Percentiles rank a stretch among this genome's conserved stretches.
Evolutionary conservation across 345 rosid species (phyloP).

Genomic region (Sisymbrium altissimum): DNA sequence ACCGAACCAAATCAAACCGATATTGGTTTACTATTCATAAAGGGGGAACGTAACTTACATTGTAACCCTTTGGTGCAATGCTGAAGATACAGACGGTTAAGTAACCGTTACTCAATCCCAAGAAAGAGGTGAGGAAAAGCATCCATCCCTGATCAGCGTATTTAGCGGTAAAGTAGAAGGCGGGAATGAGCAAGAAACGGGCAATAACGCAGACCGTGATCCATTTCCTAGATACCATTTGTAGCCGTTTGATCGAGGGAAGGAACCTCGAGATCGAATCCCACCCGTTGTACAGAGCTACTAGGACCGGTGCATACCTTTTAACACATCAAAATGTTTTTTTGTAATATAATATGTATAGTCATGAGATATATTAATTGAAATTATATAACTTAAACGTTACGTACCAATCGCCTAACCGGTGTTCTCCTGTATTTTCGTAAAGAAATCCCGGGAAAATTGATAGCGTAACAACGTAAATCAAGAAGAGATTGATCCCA

Average conservation of each 20-base stretch:
- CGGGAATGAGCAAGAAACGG: slow-evolving; percentile 59
- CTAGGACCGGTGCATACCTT: slow-evolving; percentile 76
- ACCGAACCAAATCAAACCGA: background rate
- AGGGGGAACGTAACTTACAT: too few species aligned
- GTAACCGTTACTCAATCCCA: slow-evolving; percentile 72
- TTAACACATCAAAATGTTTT: background rate
- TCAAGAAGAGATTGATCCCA: slow-evolving; percentile 53
- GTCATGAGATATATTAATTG: background rate
- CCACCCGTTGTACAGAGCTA: slow-evolving; percentile 65
- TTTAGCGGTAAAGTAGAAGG: slow-evolving; percentile 74
- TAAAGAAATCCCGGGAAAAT: slow-evolving; percentile 88
- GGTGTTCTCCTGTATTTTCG: slow-evolving; percentile 75
- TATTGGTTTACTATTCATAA: background rate
- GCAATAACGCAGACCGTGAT: slow-evolving; percentile 41
- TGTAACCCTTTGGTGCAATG: slow-evolving; percentile 78
- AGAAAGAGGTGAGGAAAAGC: slow-evolving; percentile 66
- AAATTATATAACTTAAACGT: too few species aligned
- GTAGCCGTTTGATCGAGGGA: slow-evolving; percentile 47
- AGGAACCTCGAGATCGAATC: slow-evolving; percentile 64
- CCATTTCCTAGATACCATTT: slow-evolving; percentile 58
- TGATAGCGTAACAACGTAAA: slow-evolving; percentile 58
- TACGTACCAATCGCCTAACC: slow-evolving; percentile 65
- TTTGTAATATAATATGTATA: background rate
- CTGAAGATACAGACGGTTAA: slow-evolving; percentile 76
- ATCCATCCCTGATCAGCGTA: slow-evolving; percentile 88